These are phyloP conservation scores for Elaeis oleifera DNA, from an alignment of 202 grass and related monocot genomes.

Conservation along the genomic window DNA sequence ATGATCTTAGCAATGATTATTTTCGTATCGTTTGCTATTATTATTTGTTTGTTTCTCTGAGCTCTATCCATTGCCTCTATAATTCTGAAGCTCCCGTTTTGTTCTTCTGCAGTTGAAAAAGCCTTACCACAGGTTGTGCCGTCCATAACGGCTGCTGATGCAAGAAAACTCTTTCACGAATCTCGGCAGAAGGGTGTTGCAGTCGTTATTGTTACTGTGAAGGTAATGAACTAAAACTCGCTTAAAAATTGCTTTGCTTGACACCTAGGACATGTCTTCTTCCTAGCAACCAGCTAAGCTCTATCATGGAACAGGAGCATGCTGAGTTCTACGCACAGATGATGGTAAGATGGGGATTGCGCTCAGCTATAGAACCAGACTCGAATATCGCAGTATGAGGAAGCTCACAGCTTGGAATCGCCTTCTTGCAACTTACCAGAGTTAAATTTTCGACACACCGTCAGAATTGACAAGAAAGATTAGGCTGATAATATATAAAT, in stretches of 20 bases:
- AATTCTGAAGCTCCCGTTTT: slow-evolving; percentile 2
- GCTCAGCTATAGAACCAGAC: slow-evolving; percentile 61
- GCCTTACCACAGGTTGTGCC: neutral
- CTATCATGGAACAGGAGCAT: slow-evolving; percentile 45
- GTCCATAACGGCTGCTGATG: too few relatives aligned
- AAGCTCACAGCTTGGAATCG: too few relatives aligned
- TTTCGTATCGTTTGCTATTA: too few relatives aligned
- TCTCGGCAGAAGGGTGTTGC: slow-evolving; percentile 53
- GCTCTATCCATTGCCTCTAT: neutral
- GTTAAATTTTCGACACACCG: too few relatives aligned
- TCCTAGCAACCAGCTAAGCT: neutral
- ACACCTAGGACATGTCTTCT: too few relatives aligned
- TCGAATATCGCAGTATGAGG: slow-evolving; percentile 34
- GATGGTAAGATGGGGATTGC: slow-evolving; percentile 57
- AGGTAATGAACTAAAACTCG: slow-evolving; percentile 21
- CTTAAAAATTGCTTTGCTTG: too few relatives aligned
- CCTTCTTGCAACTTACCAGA: too few relatives aligned
- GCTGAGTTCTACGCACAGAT: slow-evolving; percentile 66
- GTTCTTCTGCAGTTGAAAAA: slow-evolving; percentile 41
- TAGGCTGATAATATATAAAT: too few relatives aligned
- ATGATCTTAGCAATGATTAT: too few relatives aligned
- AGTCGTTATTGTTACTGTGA: slow-evolving; percentile 55
- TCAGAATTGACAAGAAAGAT: too few relatives aligned
- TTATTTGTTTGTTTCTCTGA: too few relatives aligned
- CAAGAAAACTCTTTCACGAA: slow-evolving; percentile 37